These are phyloP conservation scores for Pythium plurisporium DNA, from an alignment of 352 stramenopile species.

Conservation along the genomic window DNA sequence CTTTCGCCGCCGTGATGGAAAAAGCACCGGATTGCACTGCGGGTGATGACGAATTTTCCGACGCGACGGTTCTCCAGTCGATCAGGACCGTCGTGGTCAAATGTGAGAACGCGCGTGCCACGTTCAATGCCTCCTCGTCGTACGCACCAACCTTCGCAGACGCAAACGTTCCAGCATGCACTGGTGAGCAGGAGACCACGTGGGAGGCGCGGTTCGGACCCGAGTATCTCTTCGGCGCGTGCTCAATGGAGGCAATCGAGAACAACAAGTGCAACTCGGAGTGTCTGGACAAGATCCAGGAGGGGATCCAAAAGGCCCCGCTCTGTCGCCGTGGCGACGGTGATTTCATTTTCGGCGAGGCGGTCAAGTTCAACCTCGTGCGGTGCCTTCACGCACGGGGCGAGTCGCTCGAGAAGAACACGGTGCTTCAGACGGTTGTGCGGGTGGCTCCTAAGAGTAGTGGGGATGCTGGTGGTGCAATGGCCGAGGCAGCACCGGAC, in stretches of 20 bases:
- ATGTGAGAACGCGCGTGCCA: neutral
- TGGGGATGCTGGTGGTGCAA: neutral
- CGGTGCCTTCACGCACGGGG: neutral
- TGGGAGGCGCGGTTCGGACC: neutral
- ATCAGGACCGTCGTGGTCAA: neutral
- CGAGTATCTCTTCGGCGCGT: conserved; percentile 4
- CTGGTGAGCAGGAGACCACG: neutral
- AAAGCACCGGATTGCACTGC: neutral
- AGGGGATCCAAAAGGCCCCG: neutral
- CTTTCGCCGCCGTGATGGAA: neutral
- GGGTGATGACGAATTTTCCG: neutral
- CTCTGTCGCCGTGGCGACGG: neutral
- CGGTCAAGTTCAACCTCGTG: conserved; percentile 1
- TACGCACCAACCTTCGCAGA: neutral
- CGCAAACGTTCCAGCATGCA: neutral
- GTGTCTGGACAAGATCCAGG: conserved; percentile 1
- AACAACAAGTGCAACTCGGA: neutral
- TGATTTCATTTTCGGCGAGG: neutral
- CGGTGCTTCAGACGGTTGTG: neutral
- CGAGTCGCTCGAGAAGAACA: neutral
- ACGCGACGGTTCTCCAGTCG: neutral
- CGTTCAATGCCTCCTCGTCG: neutral
- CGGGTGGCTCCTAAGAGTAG: neutral
- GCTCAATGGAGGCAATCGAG: neutral
- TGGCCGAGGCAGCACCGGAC: neutral